Evolutionary conservation across 2,329 filamentous ascomycete species (phyloP).

Genomic region (Microcyclosporella mali): DNA sequence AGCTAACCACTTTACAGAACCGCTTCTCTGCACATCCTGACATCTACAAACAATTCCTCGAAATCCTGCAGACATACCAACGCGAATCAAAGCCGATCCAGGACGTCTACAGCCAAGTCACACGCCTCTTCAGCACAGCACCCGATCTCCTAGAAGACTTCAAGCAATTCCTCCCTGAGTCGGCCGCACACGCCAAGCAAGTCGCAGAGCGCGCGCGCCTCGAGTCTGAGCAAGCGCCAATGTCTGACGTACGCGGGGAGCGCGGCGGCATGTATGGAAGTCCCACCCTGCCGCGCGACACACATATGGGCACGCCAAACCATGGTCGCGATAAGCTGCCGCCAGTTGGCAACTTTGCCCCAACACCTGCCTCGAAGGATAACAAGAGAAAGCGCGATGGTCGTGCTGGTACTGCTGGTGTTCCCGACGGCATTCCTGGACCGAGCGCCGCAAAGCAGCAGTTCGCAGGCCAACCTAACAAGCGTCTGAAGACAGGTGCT

Average conservation of each 20-base stretch:
- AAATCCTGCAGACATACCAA: conserved; percentile 97
- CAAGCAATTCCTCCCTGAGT: conserved; percentile 95
- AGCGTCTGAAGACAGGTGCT: conserved; percentile 57
- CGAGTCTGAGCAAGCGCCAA: conserved; percentile 59
- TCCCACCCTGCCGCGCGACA: conserved; percentile 31
- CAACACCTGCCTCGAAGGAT: conserved; percentile 68
- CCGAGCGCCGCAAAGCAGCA: conserved; percentile 19
- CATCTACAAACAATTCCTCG: conserved; percentile 98
- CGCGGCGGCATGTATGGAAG: conserved; percentile 41
- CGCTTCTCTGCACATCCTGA: conserved; percentile 94
- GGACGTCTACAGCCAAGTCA: conserved; percentile 96
- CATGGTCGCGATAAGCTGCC: conserved; percentile 54
- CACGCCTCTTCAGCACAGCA: conserved; percentile 83
- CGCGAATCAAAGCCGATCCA: conserved; percentile 97
- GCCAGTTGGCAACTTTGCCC: conserved; percentile 90
- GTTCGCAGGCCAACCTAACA: conserved; percentile 36
- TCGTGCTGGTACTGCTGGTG: conserved; percentile 45
- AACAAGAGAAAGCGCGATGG: conserved; percentile 70
- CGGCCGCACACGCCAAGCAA: conserved; percentile 59
- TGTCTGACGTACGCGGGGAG: conserved; percentile 55
- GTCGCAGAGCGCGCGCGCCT: conserved; percentile 52
- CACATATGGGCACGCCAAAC: conserved; percentile 31
- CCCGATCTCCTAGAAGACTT: conserved; percentile 96
- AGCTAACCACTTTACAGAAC: conserved; percentile 53
- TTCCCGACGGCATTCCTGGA: conserved; percentile 23